A percentile compares a stretch with the other conserved stretches of the same genome.
phyloP scores from a whole-genome alignment of 169 alveolate genomes.

The Plasmodium malariae region DNA sequence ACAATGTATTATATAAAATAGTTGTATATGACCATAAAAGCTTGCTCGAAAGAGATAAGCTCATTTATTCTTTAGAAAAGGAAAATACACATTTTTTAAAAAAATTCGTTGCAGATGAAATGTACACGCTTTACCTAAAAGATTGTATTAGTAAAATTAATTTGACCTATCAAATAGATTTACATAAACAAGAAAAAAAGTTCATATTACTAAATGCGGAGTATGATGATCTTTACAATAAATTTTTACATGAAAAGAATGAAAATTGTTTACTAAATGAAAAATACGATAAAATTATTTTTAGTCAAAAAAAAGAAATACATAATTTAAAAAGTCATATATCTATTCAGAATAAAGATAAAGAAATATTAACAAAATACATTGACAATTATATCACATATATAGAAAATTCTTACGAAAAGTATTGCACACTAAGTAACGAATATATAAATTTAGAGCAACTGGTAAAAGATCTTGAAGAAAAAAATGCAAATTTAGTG shows the following conservation, averaged over 20 bases:
- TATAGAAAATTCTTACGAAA: constrained; percentile 66
- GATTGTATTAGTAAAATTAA: constrained; percentile 76
- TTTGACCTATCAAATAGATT: constrained; percentile 72
- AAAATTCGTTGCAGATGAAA: constrained; percentile 72
- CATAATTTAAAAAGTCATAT: constrained; percentile 54
- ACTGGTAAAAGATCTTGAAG: constrained; percentile 41
- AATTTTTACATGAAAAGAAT: constrained; percentile 54
- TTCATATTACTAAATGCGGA: constrained; percentile 66
- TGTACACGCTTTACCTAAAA: constrained; percentile 65
- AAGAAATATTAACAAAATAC: constrained; percentile 71
- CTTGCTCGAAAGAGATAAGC: constrained; percentile 39
- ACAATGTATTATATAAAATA: constrained; percentile 58
- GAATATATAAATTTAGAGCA: constrained; percentile 76
- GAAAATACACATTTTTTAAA: constrained; percentile 75
- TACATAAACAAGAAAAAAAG: constrained; percentile 75
- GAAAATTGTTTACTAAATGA: constrained; percentile 72
- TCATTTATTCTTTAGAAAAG: constrained; percentile 64
- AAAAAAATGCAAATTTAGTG: constrained; percentile 53
- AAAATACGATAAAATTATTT: constrained; percentile 69
- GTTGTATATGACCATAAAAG: constrained; percentile 63
- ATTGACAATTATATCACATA: constrained; percentile 74
- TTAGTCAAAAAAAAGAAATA: constrained; percentile 69
- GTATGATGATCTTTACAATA: constrained; percentile 63
- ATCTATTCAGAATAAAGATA: constrained; percentile 67
- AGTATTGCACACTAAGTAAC: constrained; percentile 49